Base-by-base conservation (phyloP, 2,329 filamentous ascomycete species). In the Colletotrichum phormii region DNA sequence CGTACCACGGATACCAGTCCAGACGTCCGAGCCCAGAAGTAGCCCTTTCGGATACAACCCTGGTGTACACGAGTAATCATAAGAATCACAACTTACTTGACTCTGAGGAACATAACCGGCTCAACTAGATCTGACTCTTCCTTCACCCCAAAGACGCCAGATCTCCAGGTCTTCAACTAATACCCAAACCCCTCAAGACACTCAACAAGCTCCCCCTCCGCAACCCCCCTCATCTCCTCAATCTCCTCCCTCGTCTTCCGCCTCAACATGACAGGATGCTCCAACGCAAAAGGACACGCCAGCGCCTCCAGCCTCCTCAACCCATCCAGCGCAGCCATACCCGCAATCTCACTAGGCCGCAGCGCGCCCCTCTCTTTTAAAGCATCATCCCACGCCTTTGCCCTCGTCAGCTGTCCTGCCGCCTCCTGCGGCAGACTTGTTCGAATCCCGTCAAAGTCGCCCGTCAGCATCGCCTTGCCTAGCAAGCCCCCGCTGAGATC, bases 401-500 rank as follows among this genome's bases (percentile, higher is more conserved):
- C 64, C 35, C 18, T 37, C 5, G n/a, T 29, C 24, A 66, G n/a
- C 5, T 71, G 63, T 6, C 29, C n/a, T 0, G 6, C 0, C 0
- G 55, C 57, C 18, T 8, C 57, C 18, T 60, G 42, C 3, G 68
- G 63, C 2, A 67, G 22, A 11, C 49, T 11, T 18, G 24, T 7
- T 8, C 42, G 4, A 4, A 71, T 71, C 35, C 64, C 0, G 12
- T 46, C 55, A 67, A n/a, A 64, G 8, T 64, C 26, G 18, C 67
- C 67, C 0, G 42, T 46, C 31, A 71, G 3, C 33, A 71, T 71
- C 18, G 64, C 64, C 12, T 71, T 62, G 8, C 46, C 63, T 9
- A 73, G 26, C n/a, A 33, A 15, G 12, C 75, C 72, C n/a, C 73
- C 75, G 42, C 74, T 75, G 4, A 76, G 24, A 51, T 71, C 67